phyloP scores from a whole-genome alignment of 345 rosid genomes.

The Sonneratia alba region DNA sequence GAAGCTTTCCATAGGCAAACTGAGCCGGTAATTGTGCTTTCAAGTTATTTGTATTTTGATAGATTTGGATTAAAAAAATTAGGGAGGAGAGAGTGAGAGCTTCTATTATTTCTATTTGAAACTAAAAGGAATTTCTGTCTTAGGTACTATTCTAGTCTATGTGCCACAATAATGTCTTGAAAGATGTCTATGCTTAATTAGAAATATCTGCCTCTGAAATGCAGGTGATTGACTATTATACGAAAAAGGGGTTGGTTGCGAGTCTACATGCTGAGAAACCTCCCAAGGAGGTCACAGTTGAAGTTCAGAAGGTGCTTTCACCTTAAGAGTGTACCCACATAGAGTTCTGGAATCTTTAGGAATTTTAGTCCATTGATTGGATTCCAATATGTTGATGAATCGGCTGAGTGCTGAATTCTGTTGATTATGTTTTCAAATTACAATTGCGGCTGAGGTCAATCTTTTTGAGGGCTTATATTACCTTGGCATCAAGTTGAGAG shows the following conservation, averaged over 20 bases:
- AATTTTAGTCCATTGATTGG: slow-evolving; percentile 5
- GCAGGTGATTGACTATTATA: slow-evolving; percentile 80
- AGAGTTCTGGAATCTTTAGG: neutral
- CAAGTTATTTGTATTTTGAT: no score
- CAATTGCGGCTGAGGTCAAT: slow-evolving; percentile 8
- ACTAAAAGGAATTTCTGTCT: neutral
- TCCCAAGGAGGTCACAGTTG: slow-evolving; percentile 60
- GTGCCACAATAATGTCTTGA: neutral
- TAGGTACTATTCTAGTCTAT: neutral
- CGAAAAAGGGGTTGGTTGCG: slow-evolving; percentile 59
- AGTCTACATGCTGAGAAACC: slow-evolving; percentile 84
- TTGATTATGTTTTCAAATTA: neutral
- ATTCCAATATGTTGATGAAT: neutral
- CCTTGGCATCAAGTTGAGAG: slow-evolving; percentile 55
- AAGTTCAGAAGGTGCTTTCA: slow-evolving; percentile 68
- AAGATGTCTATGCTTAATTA: neutral
- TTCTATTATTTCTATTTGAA: neutral
- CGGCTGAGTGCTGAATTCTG: neutral
- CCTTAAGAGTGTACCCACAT: slow-evolving; percentile 2
- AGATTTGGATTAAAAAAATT: neutral
- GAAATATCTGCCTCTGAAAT: neutral
- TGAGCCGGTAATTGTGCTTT: slow-evolving; percentile 47
- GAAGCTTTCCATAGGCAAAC: slow-evolving; percentile 91
- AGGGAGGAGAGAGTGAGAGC: no score
- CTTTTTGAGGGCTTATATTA: slow-evolving; percentile 17